Percentiles rank a stretch among this genome's conserved stretches.
Conservation (phyloP, 1,284 basidiomycete species). For the Tranzscheliella williamsii region DNA sequence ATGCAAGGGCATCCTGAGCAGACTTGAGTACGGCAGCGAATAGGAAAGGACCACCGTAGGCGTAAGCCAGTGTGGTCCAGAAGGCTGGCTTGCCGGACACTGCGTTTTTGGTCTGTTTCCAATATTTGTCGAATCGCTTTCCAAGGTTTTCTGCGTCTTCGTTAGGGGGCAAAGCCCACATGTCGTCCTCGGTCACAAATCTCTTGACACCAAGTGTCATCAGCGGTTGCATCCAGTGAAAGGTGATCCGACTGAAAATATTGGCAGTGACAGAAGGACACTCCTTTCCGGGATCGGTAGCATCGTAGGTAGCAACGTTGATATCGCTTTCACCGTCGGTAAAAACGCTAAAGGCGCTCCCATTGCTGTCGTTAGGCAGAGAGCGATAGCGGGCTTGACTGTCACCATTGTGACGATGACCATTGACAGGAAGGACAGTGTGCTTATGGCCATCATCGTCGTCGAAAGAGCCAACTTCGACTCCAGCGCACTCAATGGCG, state of each 20-base stretch:
- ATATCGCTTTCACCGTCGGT: slow-evolving; percentile 51
- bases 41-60: slow-evolving; percentile 68
- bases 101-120: slow-evolving; percentile 74
- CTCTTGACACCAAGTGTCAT: slow-evolving; percentile 72
- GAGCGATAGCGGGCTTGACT: slow-evolving; percentile 18
- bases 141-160: slow-evolving; percentile 68
- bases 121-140: slow-evolving; percentile 69
- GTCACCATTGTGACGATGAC: slow-evolving; percentile 6
- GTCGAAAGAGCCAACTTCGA: slow-evolving; percentile 37
- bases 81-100: slow-evolving; percentile 69
- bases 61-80: slow-evolving; percentile 67
- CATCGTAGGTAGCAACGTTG: slow-evolving; percentile 64
- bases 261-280: slow-evolving; percentile 67
- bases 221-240: slow-evolving; percentile 75
- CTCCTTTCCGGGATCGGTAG: slow-evolving; percentile 67
- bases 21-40: slow-evolving; percentile 44
- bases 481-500: slow-evolving; percentile 46
- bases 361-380: slow-evolving; percentile 16
- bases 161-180: slow-evolving; percentile 73
- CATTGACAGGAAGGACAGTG: neutral
- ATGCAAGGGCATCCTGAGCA: slow-evolving; percentile 61
- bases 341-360: slow-evolving; percentile 35
- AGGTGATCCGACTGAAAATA: slow-evolving; percentile 67
- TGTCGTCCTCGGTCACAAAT: slow-evolving; percentile 77
- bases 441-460: slow-evolving; percentile 4